Conservation (phyloP, 805 yeast genomes). For the Ogataea thermomethanolica region DNA sequence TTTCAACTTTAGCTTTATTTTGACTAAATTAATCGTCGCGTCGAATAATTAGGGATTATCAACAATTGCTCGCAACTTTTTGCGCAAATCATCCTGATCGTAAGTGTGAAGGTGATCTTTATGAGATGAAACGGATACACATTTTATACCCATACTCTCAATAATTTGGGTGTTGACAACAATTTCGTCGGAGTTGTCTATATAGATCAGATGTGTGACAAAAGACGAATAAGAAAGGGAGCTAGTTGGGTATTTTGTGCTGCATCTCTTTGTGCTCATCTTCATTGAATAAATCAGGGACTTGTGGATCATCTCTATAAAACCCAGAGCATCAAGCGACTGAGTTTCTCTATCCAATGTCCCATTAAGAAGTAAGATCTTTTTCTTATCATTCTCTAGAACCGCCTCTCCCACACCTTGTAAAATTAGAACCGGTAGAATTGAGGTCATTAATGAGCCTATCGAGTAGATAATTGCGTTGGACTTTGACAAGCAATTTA, state of each 20-base stretch:
- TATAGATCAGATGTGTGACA: slow-evolving; percentile 62
- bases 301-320: slow-evolving; percentile 50
- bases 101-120: slow-evolving; percentile 30
- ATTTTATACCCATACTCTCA: slow-evolving; percentile 41
- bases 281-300: slow-evolving; percentile 53
- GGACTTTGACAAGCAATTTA: slow-evolving; percentile 45
- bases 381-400: slow-evolving; percentile 28
- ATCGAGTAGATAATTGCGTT: slow-evolving; percentile 69
- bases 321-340: slow-evolving; percentile 59
- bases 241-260: slow-evolving; percentile 11
- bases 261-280: slow-evolving; percentile 13
- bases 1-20: not conserved
- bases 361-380: slow-evolving; percentile 71
- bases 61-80: slow-evolving; percentile 8
- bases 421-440: slow-evolving; percentile 71
- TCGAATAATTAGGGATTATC: slow-evolving; percentile 2
- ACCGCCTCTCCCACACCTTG: slow-evolving; percentile 72
- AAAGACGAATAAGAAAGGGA: slow-evolving; percentile 39
- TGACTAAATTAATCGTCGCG: slow-evolving; percentile 6
- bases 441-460: slow-evolving; percentile 87
- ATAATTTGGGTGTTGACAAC: slow-evolving; percentile 43
- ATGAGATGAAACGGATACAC: slow-evolving; percentile 39
- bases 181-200: slow-evolving; percentile 46
- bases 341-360: slow-evolving; percentile 74
- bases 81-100: slow-evolving; percentile 40